These are phyloP conservation scores for Pleurotus tuoliensis DNA, from an alignment of 768 basidiomycete species.

Conservation along the genomic window DNA sequence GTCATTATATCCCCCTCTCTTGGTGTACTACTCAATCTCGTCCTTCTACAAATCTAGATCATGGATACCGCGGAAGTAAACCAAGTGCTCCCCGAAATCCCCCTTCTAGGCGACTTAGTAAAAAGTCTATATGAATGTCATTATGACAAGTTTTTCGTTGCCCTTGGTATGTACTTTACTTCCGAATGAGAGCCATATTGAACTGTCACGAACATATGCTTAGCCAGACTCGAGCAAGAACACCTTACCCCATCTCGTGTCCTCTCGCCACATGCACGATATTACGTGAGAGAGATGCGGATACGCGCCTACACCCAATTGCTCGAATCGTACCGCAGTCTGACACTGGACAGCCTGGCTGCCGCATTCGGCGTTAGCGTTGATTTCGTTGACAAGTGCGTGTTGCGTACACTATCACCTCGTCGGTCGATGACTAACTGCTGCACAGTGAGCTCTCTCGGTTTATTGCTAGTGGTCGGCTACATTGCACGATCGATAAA, in stretches of 20 bases:
- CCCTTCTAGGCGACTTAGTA: slow-evolving; percentile 76
- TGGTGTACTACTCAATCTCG: slow-evolving; percentile 5
- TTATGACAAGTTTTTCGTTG: slow-evolving; percentile 91
- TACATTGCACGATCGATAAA: slow-evolving; percentile 90
- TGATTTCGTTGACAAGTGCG: slow-evolving; percentile 83
- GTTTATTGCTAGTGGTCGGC: slow-evolving; percentile 83
- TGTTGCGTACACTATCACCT: slow-evolving; percentile 9
- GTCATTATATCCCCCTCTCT: slow-evolving; percentile 29
- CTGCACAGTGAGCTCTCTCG: slow-evolving; percentile 74
- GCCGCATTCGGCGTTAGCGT: slow-evolving; percentile 86
- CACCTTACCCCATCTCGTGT: slow-evolving; percentile 86
- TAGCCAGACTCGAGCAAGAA: slow-evolving; percentile 85
- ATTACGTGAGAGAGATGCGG: slow-evolving; percentile 93
- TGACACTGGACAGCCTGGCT: slow-evolving; percentile 84
- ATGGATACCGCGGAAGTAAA: slow-evolving; percentile 86
- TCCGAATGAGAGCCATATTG: neutral
- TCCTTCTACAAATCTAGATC: slow-evolving; percentile 42
- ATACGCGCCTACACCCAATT: slow-evolving; percentile 90
- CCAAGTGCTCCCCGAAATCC: slow-evolving; percentile 77
- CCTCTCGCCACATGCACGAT: slow-evolving; percentile 81
- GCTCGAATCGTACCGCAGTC: slow-evolving; percentile 84
- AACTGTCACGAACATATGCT: neutral
- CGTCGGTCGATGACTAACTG: neutral
- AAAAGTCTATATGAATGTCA: slow-evolving; percentile 90
- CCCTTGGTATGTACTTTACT: slow-evolving; percentile 56